A percentile compares a stretch with the other conserved stretches of the same genome.
Evolutionary conservation across 2,329 filamentous ascomycete genomes (phyloP).

Genomic region (Epichloe scottii): DNA sequence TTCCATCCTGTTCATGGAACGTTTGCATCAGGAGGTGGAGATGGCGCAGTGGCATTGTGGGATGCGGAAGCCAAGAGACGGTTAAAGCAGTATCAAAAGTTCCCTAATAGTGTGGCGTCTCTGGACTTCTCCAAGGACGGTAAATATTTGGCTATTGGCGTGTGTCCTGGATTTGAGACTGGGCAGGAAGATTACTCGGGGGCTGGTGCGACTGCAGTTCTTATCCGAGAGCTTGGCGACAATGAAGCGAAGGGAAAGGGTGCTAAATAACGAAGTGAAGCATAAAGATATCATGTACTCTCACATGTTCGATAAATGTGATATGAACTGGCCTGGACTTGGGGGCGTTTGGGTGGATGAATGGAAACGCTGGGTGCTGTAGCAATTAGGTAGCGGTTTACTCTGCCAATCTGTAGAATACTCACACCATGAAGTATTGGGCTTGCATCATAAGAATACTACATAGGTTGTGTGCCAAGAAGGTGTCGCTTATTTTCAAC

Average conservation of each 20-base stretch:
- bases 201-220: slow-evolving; percentile 62
- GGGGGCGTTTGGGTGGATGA: slow-evolving; percentile 18
- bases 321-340: not conserved
- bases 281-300: not conserved
- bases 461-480: not conserved
- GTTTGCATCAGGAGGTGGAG: slow-evolving; percentile 80
- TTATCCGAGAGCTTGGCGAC: slow-evolving; percentile 73
- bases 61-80: slow-evolving; percentile 82
- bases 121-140: slow-evolving; percentile 69
- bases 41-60: slow-evolving; percentile 87
- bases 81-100: slow-evolving; percentile 80
- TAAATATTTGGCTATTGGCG: slow-evolving; percentile 63
- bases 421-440: slow-evolving; percentile 14
- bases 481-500: not conserved
- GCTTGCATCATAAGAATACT: not conserved
- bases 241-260: slow-evolving; percentile 81
- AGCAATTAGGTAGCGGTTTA: slow-evolving; percentile 2
- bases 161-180: slow-evolving; percentile 80
- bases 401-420: slow-evolving; percentile 20
- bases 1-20: slow-evolving; percentile 78
- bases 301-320: not conserved
- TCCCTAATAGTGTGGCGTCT: slow-evolving; percentile 64
- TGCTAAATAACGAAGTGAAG: slow-evolving; percentile 39
- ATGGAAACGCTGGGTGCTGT: slow-evolving; percentile 9
- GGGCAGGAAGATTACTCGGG: slow-evolving; percentile 67